Base-by-base conservation (phyloP, 352 stramenopile species). In the Globisporangium nagaii region DNA sequence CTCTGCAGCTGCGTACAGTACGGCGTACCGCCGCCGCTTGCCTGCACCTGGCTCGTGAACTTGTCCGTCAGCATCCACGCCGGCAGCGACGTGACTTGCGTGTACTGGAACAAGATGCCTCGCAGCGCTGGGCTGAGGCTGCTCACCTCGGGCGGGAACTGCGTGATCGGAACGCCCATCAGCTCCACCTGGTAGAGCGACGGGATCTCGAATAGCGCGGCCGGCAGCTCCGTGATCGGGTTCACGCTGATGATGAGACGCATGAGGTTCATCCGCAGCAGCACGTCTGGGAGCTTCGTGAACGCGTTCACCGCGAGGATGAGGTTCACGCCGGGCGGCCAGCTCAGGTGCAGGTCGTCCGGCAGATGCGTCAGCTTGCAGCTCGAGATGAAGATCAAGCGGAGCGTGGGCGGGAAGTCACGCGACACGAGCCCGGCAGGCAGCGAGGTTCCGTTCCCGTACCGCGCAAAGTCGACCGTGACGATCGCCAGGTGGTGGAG, bases 281-380 rank as follows among this genome's bases (percentile, higher is more conserved):
- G n/a, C 11, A 68, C 66, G 3, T 31, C 5, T 4, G 66, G 69
- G 11, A 78, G 53, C 13, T 36, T 20, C 0, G 11, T n/a, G 53
- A 75, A 65, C 13, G 30, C 43, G 10, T 57, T 55, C 12, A 51
- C 39, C 8, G 66, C 56, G 3, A 78, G 17, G 13, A 71, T 28
- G 20, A 78, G 54, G 12, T 56, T 48, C 41, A 60, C 58, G 5
- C 35, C 19, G 2, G 2, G 12, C 0, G 59, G 40, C 73, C 73
- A 86, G 15, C 54, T 58, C 8, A 49, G 8, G 43, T 79, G 53
- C 2, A 86, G 45, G 35, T 82, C 52, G 1, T 63, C 24, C 0
- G 75, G 73, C 7, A 83, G 36, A 6, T 53, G 5, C 4, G 47
- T 48, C 2, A 86, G 48, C 19, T 77, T 80, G 17, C 58, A 68